A percentile compares a stretch with the other conserved stretches of the same genome.
Evolutionary conservation across 1,139 yeast genomes (phyloP).

Genomic region (Barnettozyma hawaiiensis): DNA sequence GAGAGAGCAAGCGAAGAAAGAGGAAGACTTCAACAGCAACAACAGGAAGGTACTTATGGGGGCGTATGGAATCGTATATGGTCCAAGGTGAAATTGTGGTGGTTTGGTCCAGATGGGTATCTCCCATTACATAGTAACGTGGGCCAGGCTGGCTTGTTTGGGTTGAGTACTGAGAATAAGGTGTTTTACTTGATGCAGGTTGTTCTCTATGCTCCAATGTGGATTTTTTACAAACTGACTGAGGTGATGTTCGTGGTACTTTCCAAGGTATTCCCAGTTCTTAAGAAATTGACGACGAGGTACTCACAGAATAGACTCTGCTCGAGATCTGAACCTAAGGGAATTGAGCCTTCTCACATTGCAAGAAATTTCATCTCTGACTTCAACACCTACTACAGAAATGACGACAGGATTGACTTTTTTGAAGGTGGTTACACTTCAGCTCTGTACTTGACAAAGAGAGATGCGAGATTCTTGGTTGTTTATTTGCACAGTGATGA

Average conservation of each 20-base stretch:
- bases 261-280: conserved; percentile 19
- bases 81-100: conserved; percentile 1
- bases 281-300: conserved; percentile 16
- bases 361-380: conserved; percentile 35
- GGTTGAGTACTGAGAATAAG: conserved; percentile 16
- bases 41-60: background rate
- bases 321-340: conserved; percentile 29
- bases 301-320: conserved; percentile 23
- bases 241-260: conserved; percentile 12
- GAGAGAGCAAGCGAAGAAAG: background rate
- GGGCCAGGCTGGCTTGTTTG: conserved; percentile 10
- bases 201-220: conserved; percentile 19
- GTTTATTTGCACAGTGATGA: conserved; percentile 71
- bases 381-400: conserved; percentile 33
- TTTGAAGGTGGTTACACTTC: conserved; percentile 73
- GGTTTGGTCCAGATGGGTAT: conserved; percentile 10
- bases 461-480: conserved; percentile 62
- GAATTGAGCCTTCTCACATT: conserved; percentile 35
- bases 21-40: background rate
- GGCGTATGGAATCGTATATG: conserved; percentile 1
- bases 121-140: conserved; percentile 14
- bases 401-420: conserved; percentile 31
- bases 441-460: conserved; percentile 63
- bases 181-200: conserved; percentile 18
- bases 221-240: conserved; percentile 15